Evolutionary conservation across 1,284 basidiomycete species (phyloP), one percentile per base, ranked within the genome.

Genomic region (Apiotrichum sp.): DNA sequence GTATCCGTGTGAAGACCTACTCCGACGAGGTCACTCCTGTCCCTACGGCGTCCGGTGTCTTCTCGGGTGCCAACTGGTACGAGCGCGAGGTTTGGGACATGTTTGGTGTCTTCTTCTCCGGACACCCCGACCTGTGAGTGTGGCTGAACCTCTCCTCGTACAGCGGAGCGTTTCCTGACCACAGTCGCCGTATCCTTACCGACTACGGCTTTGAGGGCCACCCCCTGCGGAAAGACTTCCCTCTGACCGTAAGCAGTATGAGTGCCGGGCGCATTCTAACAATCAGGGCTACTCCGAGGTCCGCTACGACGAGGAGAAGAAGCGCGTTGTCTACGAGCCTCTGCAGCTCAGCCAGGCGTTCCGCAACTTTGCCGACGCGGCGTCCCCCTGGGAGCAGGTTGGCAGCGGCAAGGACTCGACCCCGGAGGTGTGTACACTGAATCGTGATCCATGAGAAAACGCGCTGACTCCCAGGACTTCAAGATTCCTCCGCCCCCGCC

Each of bases 191-290:
- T 58, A 95, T 99, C 76, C 80, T 99, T 68, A 99, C 96, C 50
- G 96, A 99, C 77, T 99, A 99, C 75, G 89, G 92, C 53, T 98
- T 98, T 74, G 96, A 98, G 78, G 96, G 96, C 32, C 93, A 99
- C 75, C 95, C 95, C 11, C 78, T 99, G 58, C 84, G 96, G 64
- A 99, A 99, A 76, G 95, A 98, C 76, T 98, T 98, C 83, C 95
- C 93, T 16, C 78, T 98, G 63, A 96, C 92, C 4, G 90, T 90
- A 71, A 64, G 84, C 22, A 22, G 22, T 22, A 22, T 22, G 22
- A 22, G 22, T 22, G 22, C 22, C 22, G 22, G 22, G 22, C 22
- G 22, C 22, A 22, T 22, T 13, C n/a, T 36, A 48, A 42, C 86
- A 6, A 10, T 1, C 58, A 78, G 89, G 95, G 95, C 38, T 98